Base-by-base conservation (phyloP, 768 basidiomycete genomes). In the Leucocoprinus leucothites region DNA sequence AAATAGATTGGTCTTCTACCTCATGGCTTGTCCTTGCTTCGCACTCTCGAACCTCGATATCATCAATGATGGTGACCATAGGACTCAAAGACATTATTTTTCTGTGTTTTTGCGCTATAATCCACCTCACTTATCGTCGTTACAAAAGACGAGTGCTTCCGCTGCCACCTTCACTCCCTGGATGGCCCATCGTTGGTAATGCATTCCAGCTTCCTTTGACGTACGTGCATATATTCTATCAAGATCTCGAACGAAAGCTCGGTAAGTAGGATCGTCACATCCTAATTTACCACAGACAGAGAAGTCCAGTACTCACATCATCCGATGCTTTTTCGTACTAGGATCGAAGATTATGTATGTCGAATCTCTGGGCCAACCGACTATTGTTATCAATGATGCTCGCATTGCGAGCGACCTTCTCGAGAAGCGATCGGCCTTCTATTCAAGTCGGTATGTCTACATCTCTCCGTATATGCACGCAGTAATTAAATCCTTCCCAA, bases 351-450 rank as follows among this genome's bases (percentile, higher is more conserved):
- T 85, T 36, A 76, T 85, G 1, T 81, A 79, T 58, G 67, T 83
- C n/a, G 74, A 73, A 51, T 71, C 79, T 11, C 63, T 84, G 2
- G 80, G 82, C 25, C 75, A 74, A 57, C 71, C 74, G 26, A 51
- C 69, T 11, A 54, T 71, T 5, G 63, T 71, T 45, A 57, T 71
- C 5, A 83, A 82, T 61, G 72, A 76, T 2, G 63, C 71, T 16
- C 60, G 75, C 38, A 67, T 71, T 1, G 75, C 76, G 1, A 68
- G 68, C 41, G 82, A 85, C 28, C 74, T 85, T 1, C 77, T 86
- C 38, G 83, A 84, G 46, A 83, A 77, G 57, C 71, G 80, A 4
- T 80, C 78, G n/a, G 61, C 67, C 14, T 81, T 80, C 44, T 85
- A 84, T 58, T 83, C 84, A 4, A 80, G 81, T 58, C 73, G 81